Base-by-base conservation (phyloP, 2,329 filamentous ascomycete genomes). In the Raffaelea deltoideospora region DNA sequence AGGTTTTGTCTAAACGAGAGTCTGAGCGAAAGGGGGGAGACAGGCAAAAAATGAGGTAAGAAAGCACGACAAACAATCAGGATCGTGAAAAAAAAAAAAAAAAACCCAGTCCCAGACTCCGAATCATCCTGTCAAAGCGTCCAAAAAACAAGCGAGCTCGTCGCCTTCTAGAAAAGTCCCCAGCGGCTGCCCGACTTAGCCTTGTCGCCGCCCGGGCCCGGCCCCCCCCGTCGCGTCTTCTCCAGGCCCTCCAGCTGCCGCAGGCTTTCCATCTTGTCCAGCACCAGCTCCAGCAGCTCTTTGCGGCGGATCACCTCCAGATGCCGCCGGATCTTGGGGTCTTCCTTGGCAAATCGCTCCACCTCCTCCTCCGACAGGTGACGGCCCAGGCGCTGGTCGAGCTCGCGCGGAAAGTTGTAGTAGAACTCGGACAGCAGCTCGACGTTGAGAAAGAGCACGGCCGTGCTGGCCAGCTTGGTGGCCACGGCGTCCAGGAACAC, bases 401-500 rank as follows among this genome's bases (percentile, higher is more conserved):
- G 71, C 53, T 95, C 86, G 28, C 90, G 74, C 1, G 90, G 90
- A 58, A 98, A 98, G 53, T 90, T 86, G 60, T 95, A 94, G 62
- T 94, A 95, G 55, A 96, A 98, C 52, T 98, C 93, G 2, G 83
- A 88, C 15, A 98, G 72, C 17, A 98, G 70, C 60, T 98, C 92
- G 10, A 96, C 90, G 51, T 98, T 95, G 22, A 98, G 71, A 66
- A 98, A 98, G 1, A 98, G 73, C 9, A 98, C 90, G 3, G 90
- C 88, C 0, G 90, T 98, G 2, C 85, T 80, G 3, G 88, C 92
- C 34, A 98, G 72, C 59, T 96, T 96, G 47, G 87, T 84, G 2
- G 90, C 87, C 2, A 94, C 90, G 3, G 92, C 86, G 50, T 98
- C 87, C n/a, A 98, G 74, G 64, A 98, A 98, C 14, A 98, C 74